Base-by-base conservation (phyloP, 495 filamentous ascomycete genomes). In the Endocarpon pusillum region DNA sequence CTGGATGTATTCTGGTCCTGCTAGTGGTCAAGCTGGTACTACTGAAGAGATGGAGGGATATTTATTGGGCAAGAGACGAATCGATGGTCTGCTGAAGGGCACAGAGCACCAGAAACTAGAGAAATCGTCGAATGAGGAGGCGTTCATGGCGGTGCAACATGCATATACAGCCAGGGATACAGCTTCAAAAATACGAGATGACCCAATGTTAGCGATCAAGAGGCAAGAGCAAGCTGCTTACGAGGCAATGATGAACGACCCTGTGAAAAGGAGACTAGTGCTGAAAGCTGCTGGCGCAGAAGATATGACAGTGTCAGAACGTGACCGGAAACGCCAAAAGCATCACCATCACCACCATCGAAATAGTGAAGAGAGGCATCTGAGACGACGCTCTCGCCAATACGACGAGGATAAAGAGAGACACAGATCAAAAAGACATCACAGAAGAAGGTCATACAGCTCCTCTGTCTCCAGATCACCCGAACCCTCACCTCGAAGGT, bases 1-100 rank as follows among this genome's bases (percentile, higher is more conserved):
- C 46, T 97, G 91, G 81, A 93, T 97, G 82, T 97, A 97, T 56
- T 64, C 73, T 43, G 89, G 85, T 1, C 84, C 89, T 6, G 76
- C 78, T 22, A 74, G 70, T 42, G 82, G 80, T 18, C 75, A 78
- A 42, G 69, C 65, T 15, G 81, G 84, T 31, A 83, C 82, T 37
- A 78, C 76, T 1, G 86, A 93, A 50, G 91, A 96, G 54, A 84
- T 79, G 68, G 89, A 97, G 45, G 83, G 80, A 5, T 96, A 92
- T 48, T 55, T 97, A 4, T 65, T 97, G 11, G 89, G 89, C 9
- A 96, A 94, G 58, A 63, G 89, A 30, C 67, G 89, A 7, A 81
- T 97, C 45, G 86, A 94, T 58, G 57, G 58, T 2, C 54, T 96
- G n/a, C 67, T 93, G 35, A 89, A 85, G 54, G 81, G 80, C 25